A percentile compares a stretch with the other conserved stretches of the same genome.
These are phyloP conservation scores for Globisporangium nunn DNA, from an alignment of 352 stramenopile species.

Conservation along the genomic window DNA sequence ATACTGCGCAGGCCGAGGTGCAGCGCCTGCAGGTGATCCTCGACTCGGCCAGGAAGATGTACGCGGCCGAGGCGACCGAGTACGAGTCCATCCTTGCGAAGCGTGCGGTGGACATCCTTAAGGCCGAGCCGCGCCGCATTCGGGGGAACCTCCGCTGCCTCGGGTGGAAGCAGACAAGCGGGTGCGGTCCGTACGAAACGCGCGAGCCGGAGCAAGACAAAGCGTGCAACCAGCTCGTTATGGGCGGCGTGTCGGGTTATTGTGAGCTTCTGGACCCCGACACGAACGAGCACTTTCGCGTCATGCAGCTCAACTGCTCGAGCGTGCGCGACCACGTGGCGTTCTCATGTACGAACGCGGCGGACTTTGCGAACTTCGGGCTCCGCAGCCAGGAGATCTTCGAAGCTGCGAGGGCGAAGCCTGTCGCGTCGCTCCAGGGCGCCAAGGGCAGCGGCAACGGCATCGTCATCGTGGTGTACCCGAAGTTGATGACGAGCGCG, in stretches of 20 bases:
- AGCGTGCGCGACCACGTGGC: slow-evolving; percentile 39
- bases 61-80: slow-evolving; percentile 22
- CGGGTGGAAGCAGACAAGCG: slow-evolving; percentile 51
- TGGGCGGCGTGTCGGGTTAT: slow-evolving; percentile 41
- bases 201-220: slow-evolving; percentile 45
- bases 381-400: slow-evolving; percentile 26
- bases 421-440: slow-evolving; percentile 16
- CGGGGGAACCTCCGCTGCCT: slow-evolving; percentile 42
- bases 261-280: slow-evolving; percentile 52
- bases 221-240: slow-evolving; percentile 37
- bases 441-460: slow-evolving; percentile 30
- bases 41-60: slow-evolving; percentile 23
- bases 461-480: slow-evolving; percentile 69
- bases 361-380: slow-evolving; percentile 60
- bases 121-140: slow-evolving; percentile 22
- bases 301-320: slow-evolving; percentile 64
- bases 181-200: slow-evolving; percentile 35
- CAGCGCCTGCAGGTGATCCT: slow-evolving; percentile 26
- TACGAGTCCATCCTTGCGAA: slow-evolving; percentile 26
- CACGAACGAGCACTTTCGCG: slow-evolving; percentile 54
- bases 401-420: slow-evolving; percentile 14
- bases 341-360: slow-evolving; percentile 47
- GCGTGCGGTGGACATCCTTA: slow-evolving; percentile 27
- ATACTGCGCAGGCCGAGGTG: slow-evolving; percentile 29
- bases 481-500: slow-evolving; percentile 57